Conservation (phyloP, 1,284 basidiomycete species). For the Fistulinella cinereoalba region DNA sequence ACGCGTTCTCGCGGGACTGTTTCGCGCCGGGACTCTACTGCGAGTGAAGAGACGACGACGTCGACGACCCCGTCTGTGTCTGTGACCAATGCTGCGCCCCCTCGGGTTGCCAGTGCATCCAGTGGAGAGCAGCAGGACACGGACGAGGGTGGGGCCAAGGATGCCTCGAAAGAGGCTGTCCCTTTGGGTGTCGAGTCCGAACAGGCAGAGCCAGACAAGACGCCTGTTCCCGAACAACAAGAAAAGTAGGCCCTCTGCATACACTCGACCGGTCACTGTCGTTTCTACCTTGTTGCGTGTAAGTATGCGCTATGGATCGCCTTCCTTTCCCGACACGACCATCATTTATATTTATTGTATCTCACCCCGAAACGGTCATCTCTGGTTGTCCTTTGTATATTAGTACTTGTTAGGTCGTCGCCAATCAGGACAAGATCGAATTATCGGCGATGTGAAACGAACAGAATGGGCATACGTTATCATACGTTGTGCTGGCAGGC, state of each 20-base stretch:
- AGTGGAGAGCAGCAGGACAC: constrained; percentile 16
- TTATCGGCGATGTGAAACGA: too few relatives aligned
- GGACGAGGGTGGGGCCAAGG: too few relatives aligned
- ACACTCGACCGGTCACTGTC: constrained; percentile 1
- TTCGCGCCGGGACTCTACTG: constrained; percentile 40
- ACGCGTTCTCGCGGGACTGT: constrained; percentile 42
- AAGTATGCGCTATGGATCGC: constrained; percentile 3
- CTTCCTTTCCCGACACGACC: constrained; percentile 1
- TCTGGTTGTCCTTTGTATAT: too few relatives aligned
- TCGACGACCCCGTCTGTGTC: constrained; percentile 33
- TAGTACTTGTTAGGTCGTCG: too few relatives aligned
- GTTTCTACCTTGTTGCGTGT: constrained; percentile 9
- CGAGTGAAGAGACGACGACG: constrained; percentile 39
- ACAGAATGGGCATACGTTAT: too few relatives aligned
- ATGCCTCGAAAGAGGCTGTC: constrained; percentile 4
- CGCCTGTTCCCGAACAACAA: not conserved
- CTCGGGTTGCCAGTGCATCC: constrained; percentile 12
- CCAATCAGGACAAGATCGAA: too few relatives aligned
- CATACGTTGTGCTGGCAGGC: too few relatives aligned
- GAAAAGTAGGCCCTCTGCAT: constrained; percentile 3
- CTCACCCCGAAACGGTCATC: too few relatives aligned
- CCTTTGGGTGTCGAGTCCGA: constrained; percentile 7
- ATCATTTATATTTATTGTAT: constrained; percentile 15
- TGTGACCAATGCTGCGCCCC: constrained; percentile 15
- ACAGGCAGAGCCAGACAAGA: not conserved